Evolutionary conservation across 2,329 filamentous ascomycete species (phyloP), one percentile per base, ranked within the genome.

Genomic region (Pestalotiopsis sp.): DNA sequence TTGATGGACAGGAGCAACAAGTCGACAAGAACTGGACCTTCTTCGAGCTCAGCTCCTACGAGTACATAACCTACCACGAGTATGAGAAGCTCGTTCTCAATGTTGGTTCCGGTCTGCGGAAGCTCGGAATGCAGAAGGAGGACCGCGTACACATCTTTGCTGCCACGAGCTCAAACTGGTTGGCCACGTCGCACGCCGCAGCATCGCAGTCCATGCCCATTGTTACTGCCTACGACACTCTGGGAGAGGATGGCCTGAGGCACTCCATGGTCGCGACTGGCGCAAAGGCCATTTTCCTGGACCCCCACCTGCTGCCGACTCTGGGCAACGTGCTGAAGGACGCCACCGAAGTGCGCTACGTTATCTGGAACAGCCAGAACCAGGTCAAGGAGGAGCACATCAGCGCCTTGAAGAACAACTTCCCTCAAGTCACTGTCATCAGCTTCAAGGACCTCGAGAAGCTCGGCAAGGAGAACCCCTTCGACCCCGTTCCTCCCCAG

Each of bases 21-120:
- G 88, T 95, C 36, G 92, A 95, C 79, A 97, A 97, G 89, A 87
- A 93, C 77, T 97, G 93, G 93, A 92, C 91, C 68, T 97, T 92
- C 81, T 96, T 93, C 78, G 93, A 97, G 84, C 89, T 95, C 75
- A 92, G 91, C 78, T 85, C 85, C 65, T 97, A 95, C 84, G 87
- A 90, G 70, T 97, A 92, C 84, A 85, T 92, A 77, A 91, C 87
- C 77, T 97, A 93, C 81, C 86, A 88, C 74, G 91, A 96, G 80
- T 96, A 94, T 78, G 90, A 95, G 84, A 86, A 89, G 77, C 83
- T 91, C 74, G 87, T 86, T 27, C 82, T 92, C 55, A 85, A 92
- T 73, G 77, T 94, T 41, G 93, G 93, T 64, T 84, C 88, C 36
- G 93, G 91, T 66, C 83, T 94, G 78, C 88, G 91, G 76, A 90